These are phyloP conservation scores for Fusarium floridanum DNA, from an alignment of 2,329 filamentous ascomycete genomes.

Conservation along the genomic window DNA sequence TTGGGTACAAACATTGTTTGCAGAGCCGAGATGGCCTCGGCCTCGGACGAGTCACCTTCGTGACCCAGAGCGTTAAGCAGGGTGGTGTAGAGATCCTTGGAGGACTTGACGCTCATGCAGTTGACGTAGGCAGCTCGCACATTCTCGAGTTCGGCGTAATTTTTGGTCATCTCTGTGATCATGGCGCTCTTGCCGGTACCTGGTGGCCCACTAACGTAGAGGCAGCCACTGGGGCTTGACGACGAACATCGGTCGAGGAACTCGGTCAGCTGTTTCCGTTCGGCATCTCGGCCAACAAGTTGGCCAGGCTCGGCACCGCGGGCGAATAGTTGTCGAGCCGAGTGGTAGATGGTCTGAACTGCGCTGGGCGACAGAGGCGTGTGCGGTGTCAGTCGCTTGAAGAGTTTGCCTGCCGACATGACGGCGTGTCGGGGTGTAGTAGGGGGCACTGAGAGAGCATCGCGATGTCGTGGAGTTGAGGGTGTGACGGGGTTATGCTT, in stretches of 20 bases:
- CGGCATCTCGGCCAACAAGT: conserved; percentile 81
- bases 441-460: conserved; percentile 79
- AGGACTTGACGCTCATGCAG: conserved; percentile 95
- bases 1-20: conserved; percentile 78
- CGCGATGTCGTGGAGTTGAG: conserved; percentile 81
- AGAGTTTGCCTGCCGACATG: conserved; percentile 79
- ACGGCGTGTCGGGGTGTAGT: conserved; percentile 88
- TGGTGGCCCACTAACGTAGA: conserved; percentile 95
- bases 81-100: conserved; percentile 85
- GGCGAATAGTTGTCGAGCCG: conserved; percentile 88
- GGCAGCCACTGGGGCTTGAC: conserved; percentile 77
- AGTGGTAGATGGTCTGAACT: conserved; percentile 83
- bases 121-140: conserved; percentile 87
- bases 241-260: conserved; percentile 78
- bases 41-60: conserved; percentile 70
- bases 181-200: conserved; percentile 98
- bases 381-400: conserved; percentile 83
- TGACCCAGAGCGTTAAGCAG: conserved; percentile 78
- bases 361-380: conserved; percentile 78
- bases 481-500: conserved; percentile 72
- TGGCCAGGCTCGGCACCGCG: conserved; percentile 80
- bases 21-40: conserved; percentile 75
- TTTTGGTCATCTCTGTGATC: conserved; percentile 81
- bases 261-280: conserved; percentile 71
- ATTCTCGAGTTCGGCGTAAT: conserved; percentile 63